A percentile compares a stretch with the other conserved stretches of the same genome.
phyloP scores from a whole-genome alignment of 169 alveolate genomes.

The Perkinsus olseni region DNA sequence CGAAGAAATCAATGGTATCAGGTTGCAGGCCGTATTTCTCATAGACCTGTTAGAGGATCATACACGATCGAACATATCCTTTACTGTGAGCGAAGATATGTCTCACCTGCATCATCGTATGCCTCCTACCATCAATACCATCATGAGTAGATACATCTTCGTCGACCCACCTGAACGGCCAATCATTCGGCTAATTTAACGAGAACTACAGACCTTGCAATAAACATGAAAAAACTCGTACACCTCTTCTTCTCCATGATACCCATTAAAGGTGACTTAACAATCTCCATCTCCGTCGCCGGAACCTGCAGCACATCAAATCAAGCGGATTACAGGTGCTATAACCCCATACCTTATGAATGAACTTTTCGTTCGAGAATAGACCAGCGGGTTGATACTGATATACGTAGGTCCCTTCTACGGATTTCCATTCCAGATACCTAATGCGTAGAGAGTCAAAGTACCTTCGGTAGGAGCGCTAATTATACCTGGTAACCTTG shows the following conservation, averaged over 20 bases:
- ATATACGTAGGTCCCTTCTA: slow-evolving; percentile 94
- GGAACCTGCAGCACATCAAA: slow-evolving; percentile 67
- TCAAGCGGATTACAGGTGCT: neutral
- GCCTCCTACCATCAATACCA: slow-evolving; percentile 67
- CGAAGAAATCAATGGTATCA: slow-evolving; percentile 93
- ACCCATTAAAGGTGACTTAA: slow-evolving; percentile 87
- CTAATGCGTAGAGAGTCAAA: neutral
- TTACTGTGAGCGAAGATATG: neutral
- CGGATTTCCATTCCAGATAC: slow-evolving; percentile 91
- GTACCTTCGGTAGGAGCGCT: neutral
- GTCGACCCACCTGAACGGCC: slow-evolving; percentile 69
- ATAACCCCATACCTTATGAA: slow-evolving; percentile 68
- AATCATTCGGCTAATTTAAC: slow-evolving; percentile 63
- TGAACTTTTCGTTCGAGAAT: slow-evolving; percentile 80
- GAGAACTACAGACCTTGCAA: slow-evolving; percentile 22
- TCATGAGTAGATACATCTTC: slow-evolving; percentile 11
- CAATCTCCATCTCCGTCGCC: slow-evolving; percentile 95
- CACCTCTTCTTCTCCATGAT: slow-evolving; percentile 93
- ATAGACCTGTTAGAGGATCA: slow-evolving; percentile 57
- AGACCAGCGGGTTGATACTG: slow-evolving; percentile 90
- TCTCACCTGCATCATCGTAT: slow-evolving; percentile 51
- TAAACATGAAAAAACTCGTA: slow-evolving; percentile 84
- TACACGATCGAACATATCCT: neutral
- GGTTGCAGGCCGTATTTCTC: slow-evolving; percentile 80
- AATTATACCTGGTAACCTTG: slow-evolving; percentile 69